Evolutionary conservation across 2,329 filamentous ascomycete species (phyloP), one percentile per base, ranked within the genome.

Genomic region (Paecilomyces dactylethromorphus): DNA sequence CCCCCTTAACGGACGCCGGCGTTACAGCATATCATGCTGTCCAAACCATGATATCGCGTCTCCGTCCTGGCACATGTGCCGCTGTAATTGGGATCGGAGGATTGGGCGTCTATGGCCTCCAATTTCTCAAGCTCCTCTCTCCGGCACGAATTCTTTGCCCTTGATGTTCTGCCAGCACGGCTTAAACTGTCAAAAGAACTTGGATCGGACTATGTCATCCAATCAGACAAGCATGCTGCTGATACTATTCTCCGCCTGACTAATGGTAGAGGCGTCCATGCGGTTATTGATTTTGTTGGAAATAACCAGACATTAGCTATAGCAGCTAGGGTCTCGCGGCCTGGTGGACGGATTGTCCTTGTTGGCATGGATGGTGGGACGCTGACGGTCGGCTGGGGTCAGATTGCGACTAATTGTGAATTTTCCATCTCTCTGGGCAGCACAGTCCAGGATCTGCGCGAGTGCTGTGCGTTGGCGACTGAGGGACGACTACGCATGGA

Each of bases 401-500:
- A n/a, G n/a, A 61, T 63, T 53, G 59, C 61, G 1, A 63, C 61
- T 24, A 59, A 58, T 49, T 63, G 59, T 39, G 56, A 59, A 18
- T 63, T 63, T 58, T 57, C 59, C 26, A 59, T 61, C 22, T 53
- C 49, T 15, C 35, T 63, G 7, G 61, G 59, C 2, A 61, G 59
- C 22, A 61, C 59, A n/a, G 35, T 59, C 15, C 53, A 56, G 26
- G 61, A 61, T 58, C 33, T 61, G 4, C 55, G 58, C 24, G 59
- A 63, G 51, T 57, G 60, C n/a, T 63, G 61, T 51, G 49, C 53
- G 12, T 57, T 63, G 31, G 59, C 57, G 2, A 18, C 21, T 8
- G 29, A 51, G n/a, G 61, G 61, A 0, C 58, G 59, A 32, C 53
- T 63, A 10, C 57, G 35, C 7, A 61, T 63, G 32, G 61, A 63